These are phyloP conservation scores for Aspergillus sp. DNA, from an alignment of 2,329 filamentous ascomycete genomes.

Conservation along the genomic window DNA sequence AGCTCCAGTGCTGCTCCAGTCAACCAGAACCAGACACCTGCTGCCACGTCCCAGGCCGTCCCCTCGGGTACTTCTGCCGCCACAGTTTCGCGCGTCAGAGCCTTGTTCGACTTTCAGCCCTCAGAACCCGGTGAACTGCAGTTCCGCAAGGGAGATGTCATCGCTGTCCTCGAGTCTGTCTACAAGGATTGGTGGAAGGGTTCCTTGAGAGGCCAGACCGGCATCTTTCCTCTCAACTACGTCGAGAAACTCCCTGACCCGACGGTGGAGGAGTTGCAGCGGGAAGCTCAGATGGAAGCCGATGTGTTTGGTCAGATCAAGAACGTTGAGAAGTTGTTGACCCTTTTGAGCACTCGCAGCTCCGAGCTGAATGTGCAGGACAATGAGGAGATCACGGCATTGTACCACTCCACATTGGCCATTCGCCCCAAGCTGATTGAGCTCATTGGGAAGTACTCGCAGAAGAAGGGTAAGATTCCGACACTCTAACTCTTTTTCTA, in stretches of 20 bases:
- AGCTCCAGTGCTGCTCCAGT: conserved; percentile 38
- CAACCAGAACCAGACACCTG: conserved; percentile 38
- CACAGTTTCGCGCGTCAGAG: conserved; percentile 90
- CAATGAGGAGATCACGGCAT: conserved; percentile 90
- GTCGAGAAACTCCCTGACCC: conserved; percentile 96
- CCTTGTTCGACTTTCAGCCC: conserved; percentile 90
- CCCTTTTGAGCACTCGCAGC: conserved; percentile 83
- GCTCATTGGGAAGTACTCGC: conserved; percentile 97
- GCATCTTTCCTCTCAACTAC: conserved; percentile 98
- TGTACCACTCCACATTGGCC: conserved; percentile 89
- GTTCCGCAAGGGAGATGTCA: conserved; percentile 95
- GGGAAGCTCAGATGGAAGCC: conserved; percentile 92
- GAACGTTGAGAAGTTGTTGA: conserved; percentile 79
- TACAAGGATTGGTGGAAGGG: conserved; percentile 99
- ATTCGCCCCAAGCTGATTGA: conserved; percentile 97
- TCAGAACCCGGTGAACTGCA: conserved; percentile 93
- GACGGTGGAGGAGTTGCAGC: conserved; percentile 88
- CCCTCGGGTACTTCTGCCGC: conserved; percentile 89
- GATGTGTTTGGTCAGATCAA: conserved; percentile 76
- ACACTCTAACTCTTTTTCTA: no score
- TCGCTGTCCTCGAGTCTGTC: conserved; percentile 94
- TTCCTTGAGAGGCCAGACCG: conserved; percentile 87
- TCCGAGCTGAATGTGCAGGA: conserved; percentile 80
- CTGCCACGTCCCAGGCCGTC: conserved; percentile 58
- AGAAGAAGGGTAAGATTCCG: conserved; percentile 80